Evolutionary conservation across 1,284 basidiomycete species (phyloP), one percentile per base, ranked within the genome.

Genomic region (Moesziomyces sp.): DNA sequence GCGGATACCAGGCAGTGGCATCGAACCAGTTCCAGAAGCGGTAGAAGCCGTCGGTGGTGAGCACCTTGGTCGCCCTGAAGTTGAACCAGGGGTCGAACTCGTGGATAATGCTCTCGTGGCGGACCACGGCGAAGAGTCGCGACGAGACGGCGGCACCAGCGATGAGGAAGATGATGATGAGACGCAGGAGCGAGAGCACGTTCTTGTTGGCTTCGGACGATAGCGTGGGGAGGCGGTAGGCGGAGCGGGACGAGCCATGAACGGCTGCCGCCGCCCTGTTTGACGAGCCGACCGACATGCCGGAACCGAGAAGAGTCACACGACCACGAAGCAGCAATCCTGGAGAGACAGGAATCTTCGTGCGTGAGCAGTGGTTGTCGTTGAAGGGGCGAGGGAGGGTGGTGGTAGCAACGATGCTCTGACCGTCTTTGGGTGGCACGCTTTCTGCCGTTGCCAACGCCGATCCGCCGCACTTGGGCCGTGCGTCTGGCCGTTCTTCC

Each of bases 61-160:
- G 86, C 95, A 99, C 90, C 92, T 94, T 94, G 94, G 79, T 54
- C 57, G 28, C 65, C 2, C 62, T 56, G 58, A 60, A 74, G 74
- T 79, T 75, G 53, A 80, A 97, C 95, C 95, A 97, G 74, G 95
- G 95, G 84, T 98, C 44, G 55, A 97, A 97, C 88, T 99, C 96
- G 86, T 98, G 96, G 80, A 98, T 98, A 82, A 99, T 94, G 88
- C 93, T 94, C 87, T 99, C 97, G 85, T 97, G 97, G 76, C 98
- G 93, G 74, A 99, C 88, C 78, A 99, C 97, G 69, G 96, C 95
- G 84, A 99, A 99, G 79, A 99, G 88, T 84, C 97, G 91, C 62
- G 94, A 96, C 40, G 94, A 91, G 81, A 99, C 92, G 43, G 97
- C 97, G 68, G 96, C 94, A 60, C 89, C 83, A 18, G 81, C 79